These are phyloP conservation scores for Nakazawaea ernobii DNA, from an alignment of 805 yeast species.

Conservation along the genomic window DNA sequence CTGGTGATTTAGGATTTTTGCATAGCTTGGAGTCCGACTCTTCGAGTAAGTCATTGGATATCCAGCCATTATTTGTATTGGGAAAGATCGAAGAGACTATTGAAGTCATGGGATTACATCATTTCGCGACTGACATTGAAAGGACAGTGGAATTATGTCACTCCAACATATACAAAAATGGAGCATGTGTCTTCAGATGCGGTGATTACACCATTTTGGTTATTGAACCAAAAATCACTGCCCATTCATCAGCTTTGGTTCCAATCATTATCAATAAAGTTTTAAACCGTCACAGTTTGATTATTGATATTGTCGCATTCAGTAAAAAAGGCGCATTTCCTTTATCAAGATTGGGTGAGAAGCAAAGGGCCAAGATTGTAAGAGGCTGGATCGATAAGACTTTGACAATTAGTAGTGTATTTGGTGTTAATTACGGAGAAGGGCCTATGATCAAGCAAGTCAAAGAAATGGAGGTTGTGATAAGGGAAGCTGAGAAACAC, in stretches of 20 bases:
- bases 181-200: slow-evolving; percentile 68
- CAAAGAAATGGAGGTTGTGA: slow-evolving; percentile 40
- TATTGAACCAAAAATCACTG: slow-evolving; percentile 51
- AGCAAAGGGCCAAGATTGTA: slow-evolving; percentile 69
- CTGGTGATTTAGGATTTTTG: slow-evolving; percentile 92
- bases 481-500: neutral
- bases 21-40: slow-evolving; percentile 53
- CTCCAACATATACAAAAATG: slow-evolving; percentile 31
- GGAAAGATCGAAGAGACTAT: slow-evolving; percentile 84
- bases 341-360: slow-evolving; percentile 64
- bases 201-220: slow-evolving; percentile 75
- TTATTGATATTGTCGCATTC: slow-evolving; percentile 81
- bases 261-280: slow-evolving; percentile 79
- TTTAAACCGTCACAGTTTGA: slow-evolving; percentile 73
- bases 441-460: slow-evolving; percentile 51
- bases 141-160: slow-evolving; percentile 52
- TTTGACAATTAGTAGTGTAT: slow-evolving; percentile 35
- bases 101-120: slow-evolving; percentile 87
- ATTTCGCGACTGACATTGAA: slow-evolving; percentile 84
- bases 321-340: slow-evolving; percentile 60
- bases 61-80: slow-evolving; percentile 79
- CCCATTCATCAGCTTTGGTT: slow-evolving; percentile 63
- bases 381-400: slow-evolving; percentile 46
- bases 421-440: slow-evolving; percentile 65
- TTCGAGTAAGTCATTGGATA: slow-evolving; percentile 25